phyloP scores from a whole-genome alignment of 2,329 filamentous ascomycete species.

The Microcyclosporella mali region DNA sequence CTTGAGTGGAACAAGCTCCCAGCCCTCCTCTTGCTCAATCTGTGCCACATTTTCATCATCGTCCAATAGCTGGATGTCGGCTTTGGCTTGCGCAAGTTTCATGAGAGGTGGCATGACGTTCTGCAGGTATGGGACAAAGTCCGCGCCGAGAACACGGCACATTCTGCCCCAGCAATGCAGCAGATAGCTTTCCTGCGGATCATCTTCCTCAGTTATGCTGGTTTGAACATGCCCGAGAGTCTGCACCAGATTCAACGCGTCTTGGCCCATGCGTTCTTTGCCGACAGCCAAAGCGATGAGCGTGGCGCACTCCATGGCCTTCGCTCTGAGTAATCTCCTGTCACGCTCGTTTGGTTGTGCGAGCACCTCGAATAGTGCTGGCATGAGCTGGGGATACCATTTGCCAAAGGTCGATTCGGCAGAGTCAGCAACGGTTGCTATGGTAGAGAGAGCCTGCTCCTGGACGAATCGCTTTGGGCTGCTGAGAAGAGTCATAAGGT shows the following conservation, averaged over 20 bases:
- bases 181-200: constrained; percentile 92
- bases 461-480: constrained; percentile 95
- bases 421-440: constrained; percentile 97
- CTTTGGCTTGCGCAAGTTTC: constrained; percentile 86
- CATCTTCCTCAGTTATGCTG: constrained; percentile 81
- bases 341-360: constrained; percentile 90
- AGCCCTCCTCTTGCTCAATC: constrained; percentile 90
- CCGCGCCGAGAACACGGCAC: constrained; percentile 84
- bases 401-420: constrained; percentile 90
- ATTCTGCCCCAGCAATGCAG: constrained; percentile 99
- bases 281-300: constrained; percentile 92
- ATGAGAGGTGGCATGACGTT: constrained; percentile 92
- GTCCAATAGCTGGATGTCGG: constrained; percentile 91
- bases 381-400: constrained; percentile 96
- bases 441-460: constrained; percentile 94
- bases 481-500: constrained; percentile 79
- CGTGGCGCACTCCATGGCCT: constrained; percentile 98
- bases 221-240: constrained; percentile 81
- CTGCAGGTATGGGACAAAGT: constrained; percentile 87
- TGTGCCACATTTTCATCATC: constrained; percentile 91
- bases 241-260: constrained; percentile 81
- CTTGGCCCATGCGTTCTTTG: constrained; percentile 80
- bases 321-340: constrained; percentile 81
- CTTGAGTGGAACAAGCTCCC: constrained; percentile 94
- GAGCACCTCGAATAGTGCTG: constrained; percentile 81